Evolutionary conservation across 108 stramenopile species (phyloP).

Genomic region (Nitzschia inconspicua): DNA sequence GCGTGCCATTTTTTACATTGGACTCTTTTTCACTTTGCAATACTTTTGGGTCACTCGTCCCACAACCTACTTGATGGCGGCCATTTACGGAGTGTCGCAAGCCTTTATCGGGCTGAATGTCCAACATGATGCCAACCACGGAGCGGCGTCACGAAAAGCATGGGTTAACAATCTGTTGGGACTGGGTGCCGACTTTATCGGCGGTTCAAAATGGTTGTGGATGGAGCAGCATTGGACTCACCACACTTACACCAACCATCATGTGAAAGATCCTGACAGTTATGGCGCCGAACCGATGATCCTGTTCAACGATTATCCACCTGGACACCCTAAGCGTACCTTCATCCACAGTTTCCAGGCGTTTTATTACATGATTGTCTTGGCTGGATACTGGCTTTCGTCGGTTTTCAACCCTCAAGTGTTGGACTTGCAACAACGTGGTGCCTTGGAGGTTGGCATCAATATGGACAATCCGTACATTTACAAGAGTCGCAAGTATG

Average conservation of each 20-base stretch:
- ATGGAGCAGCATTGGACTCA: slow-evolving; percentile 90
- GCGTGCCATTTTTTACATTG: slow-evolving; percentile 71
- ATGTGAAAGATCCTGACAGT: slow-evolving; percentile 76
- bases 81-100: slow-evolving; percentile 71
- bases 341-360: slow-evolving; percentile 76
- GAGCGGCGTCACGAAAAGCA: slow-evolving; percentile 77
- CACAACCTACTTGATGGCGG: slow-evolving; percentile 52
- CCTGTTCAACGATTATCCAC: slow-evolving; percentile 79
- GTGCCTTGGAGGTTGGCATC: slow-evolving; percentile 62
- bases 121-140: slow-evolving; percentile 96
- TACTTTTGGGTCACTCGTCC: slow-evolving; percentile 53
- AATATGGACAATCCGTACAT: slow-evolving; percentile 69
- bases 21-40: slow-evolving; percentile 59
- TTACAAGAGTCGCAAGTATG: slow-evolving; percentile 53
- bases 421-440: slow-evolving; percentile 63
- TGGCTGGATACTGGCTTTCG: slow-evolving; percentile 79
- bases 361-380: slow-evolving; percentile 58
- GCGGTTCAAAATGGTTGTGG: slow-evolving; percentile 88
- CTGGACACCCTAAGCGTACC: slow-evolving; percentile 58
- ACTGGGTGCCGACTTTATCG: slow-evolving; percentile 87
- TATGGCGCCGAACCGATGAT: slow-evolving; percentile 84
- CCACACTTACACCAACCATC: slow-evolving; percentile 83
- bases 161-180: slow-evolving; percentile 84
- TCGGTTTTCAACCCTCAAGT: slow-evolving; percentile 80
- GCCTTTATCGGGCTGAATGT: slow-evolving; percentile 91